Base-by-base conservation (phyloP, 1,284 basidiomycete species). In the Tilletia caries region DNA sequence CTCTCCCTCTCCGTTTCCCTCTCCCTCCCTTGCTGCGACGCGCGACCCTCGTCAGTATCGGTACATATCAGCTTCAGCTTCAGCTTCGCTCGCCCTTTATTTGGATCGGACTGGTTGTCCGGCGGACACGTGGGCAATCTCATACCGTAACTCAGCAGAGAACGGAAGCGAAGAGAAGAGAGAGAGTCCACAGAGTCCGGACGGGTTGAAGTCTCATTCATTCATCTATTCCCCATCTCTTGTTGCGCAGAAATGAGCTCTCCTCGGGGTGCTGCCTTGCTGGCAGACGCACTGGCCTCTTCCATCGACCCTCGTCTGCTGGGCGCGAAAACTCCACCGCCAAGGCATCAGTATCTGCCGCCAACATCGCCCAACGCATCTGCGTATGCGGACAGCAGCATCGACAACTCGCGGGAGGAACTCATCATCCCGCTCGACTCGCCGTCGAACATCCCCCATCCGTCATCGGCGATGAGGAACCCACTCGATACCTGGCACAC, bases 391-490 rank as follows among this genome's bases (percentile, higher is more conserved):
- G 33, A 37, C 58, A 32, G 20, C 32, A 29, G 12, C 54, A 32
- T 60, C 54, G 54, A 60, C n/a, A 12, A 62, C 10, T 20, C 10
- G 58, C 8, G 15, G 58, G 29, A 62, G 8, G 29, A 62, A 15
- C 32, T 62, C 32, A 33, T 62, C 58, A 33, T 62, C 18, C 58
- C 58, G 8, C 58, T 62, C 58, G 27, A 62, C 29, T 62, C 58
- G 12, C 58, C 58, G 6, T 62, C 58, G 3, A 33, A 62, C 32
- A 62, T 62, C 33, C 58, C 58, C 3, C 58, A 62, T 15, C 58
- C 58, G 12, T 13, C 32, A 15, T 29, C 58, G 23, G 29, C 37
- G 15, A 41, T 41, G 37, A 41, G 37, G 37, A 41, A 41, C 37
- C 37, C 37, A 41, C 37, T 41, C 54, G 29, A 27, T 25, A 34